Evolutionary conservation across 2,329 filamentous ascomycete genomes (phyloP).

Genomic region (Sphaerulina populicola): DNA sequence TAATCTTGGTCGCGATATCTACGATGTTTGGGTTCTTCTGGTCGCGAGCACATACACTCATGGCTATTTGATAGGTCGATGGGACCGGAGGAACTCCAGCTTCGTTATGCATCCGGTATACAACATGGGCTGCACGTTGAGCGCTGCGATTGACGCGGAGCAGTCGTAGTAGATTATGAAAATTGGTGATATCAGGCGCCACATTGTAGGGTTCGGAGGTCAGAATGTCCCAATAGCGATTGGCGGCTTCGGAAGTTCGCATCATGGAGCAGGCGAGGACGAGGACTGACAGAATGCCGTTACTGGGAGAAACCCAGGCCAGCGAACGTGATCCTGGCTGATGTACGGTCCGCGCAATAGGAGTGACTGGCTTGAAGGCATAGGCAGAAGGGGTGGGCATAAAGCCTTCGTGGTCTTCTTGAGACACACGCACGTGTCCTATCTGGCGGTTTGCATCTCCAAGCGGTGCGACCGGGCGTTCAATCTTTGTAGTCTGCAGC

Average conservation of each 20-base stretch:
- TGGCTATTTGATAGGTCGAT: constrained; percentile 61
- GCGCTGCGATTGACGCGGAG: constrained; percentile 61
- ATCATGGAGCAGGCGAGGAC: constrained; percentile 56
- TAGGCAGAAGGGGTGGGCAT: constrained; percentile 27
- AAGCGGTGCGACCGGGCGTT: constrained; percentile 44
- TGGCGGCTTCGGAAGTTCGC: constrained; percentile 53
- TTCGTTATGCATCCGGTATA: constrained; percentile 38
- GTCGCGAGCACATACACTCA: constrained; percentile 67
- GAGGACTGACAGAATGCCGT: constrained; percentile 58
- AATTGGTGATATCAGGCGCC: constrained; percentile 63
- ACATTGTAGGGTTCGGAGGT: constrained; percentile 52
- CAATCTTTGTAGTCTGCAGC: constrained; percentile 73
- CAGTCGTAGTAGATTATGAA: constrained; percentile 58
- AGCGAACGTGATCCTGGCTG: constrained; percentile 17
- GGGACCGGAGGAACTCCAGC: constrained; percentile 25
- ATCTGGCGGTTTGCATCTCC: constrained; percentile 24
- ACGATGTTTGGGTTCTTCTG: constrained; percentile 65
- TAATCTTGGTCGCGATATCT: constrained; percentile 53
- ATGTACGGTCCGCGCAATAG: constrained; percentile 11
- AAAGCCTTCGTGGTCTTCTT: constrained; percentile 19
- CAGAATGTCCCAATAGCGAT: constrained; percentile 69
- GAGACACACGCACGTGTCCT: constrained; percentile 26
- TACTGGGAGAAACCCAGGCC: constrained; percentile 42
- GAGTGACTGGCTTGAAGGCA: constrained; percentile 23
- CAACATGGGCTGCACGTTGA: constrained; percentile 49